Conservation (phyloP, 139 green algal genomes). For the Picochlorum costavermella region DNA sequence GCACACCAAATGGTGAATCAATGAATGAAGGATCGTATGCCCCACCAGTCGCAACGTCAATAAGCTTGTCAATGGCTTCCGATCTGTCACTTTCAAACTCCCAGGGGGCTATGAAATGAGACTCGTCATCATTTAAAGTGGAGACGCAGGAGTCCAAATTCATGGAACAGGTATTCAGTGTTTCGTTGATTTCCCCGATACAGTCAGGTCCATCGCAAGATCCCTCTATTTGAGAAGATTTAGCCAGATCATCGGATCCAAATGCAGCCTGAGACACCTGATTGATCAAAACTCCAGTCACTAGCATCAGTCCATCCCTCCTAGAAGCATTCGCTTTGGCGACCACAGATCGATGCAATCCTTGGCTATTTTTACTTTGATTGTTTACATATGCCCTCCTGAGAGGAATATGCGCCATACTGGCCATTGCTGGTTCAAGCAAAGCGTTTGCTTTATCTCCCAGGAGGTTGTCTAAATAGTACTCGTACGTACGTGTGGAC, state of each 20-base stretch:
- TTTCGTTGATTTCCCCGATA: conserved; percentile 48
- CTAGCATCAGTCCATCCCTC: too few species aligned
- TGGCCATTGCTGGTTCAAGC: background rate
- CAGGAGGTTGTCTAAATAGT: too few species aligned
- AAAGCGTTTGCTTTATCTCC: too few species aligned
- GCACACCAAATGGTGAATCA: conserved; percentile 15
- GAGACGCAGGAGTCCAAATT: conserved; percentile 32
- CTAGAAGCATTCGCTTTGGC: too few species aligned
- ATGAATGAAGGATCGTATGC: conserved; percentile 1
- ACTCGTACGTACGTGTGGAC: too few species aligned
- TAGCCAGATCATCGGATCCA: too few species aligned
- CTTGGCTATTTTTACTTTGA: background rate
- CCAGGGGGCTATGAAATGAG: conserved; percentile 48
- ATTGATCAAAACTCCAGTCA: too few species aligned
- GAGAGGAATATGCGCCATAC: background rate
- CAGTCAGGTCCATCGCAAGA: conserved; percentile 41
- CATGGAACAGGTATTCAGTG: conserved; percentile 42
- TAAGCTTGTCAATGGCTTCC: conserved; percentile 19
- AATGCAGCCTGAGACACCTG: too few species aligned
- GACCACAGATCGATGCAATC: too few species aligned
- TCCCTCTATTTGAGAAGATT: too few species aligned
- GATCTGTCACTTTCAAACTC: conserved; percentile 12
- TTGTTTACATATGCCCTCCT: background rate
- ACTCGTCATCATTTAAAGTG: conserved; percentile 49
- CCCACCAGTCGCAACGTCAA: conserved; percentile 27